Percentiles rank a stretch among this genome's conserved stretches.
Conservation (phyloP, 352 stramenopile genomes). For the Globisporangium echinulatum region DNA sequence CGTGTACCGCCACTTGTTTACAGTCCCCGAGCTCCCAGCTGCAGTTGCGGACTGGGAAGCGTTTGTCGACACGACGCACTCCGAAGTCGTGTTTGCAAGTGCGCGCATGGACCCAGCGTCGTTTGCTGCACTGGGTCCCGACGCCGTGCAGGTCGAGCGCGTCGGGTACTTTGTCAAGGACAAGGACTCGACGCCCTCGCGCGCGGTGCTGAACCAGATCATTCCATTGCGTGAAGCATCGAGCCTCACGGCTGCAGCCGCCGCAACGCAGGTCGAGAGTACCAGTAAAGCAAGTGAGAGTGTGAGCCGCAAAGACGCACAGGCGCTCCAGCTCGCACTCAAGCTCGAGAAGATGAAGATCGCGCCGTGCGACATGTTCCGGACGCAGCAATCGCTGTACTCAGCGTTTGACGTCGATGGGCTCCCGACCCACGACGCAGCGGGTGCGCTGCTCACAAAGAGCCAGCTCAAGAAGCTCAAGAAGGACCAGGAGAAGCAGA, state of each 20-base stretch:
- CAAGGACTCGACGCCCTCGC: conserved; percentile 88
- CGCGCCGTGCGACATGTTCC: conserved; percentile 78
- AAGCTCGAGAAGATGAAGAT: conserved; percentile 93
- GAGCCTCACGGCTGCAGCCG: conserved; percentile 25
- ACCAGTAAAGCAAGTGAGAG: conserved; percentile 9
- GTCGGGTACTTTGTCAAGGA: conserved; percentile 98
- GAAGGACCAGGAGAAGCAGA: conserved; percentile 87
- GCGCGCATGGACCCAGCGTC: conserved; percentile 88
- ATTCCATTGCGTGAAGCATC: conserved; percentile 90
- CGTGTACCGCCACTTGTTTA: conserved; percentile 97
- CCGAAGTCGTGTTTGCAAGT: conserved; percentile 76
- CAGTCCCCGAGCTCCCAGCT: conserved; percentile 75
- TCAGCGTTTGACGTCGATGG: conserved; percentile 64
- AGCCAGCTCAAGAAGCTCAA: conserved; percentile 83
- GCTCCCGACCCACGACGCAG: conserved; percentile 68
- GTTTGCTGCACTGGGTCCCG: conserved; percentile 33
- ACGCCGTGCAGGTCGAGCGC: conserved; percentile 95
- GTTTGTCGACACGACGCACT: conserved; percentile 81
- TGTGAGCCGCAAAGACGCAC: conserved; percentile 72
- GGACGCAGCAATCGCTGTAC: conserved; percentile 60
- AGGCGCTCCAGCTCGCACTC: conserved; percentile 76
- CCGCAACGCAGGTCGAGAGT: conserved; percentile 34
- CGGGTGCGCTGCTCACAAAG: conserved; percentile 63
- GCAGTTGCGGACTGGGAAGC: conserved; percentile 68
- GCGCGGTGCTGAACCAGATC: conserved; percentile 96